These are phyloP conservation scores for Rhodotorula sp. DNA, from an alignment of 1,284 basidiomycete genomes.

Conservation along the genomic window DNA sequence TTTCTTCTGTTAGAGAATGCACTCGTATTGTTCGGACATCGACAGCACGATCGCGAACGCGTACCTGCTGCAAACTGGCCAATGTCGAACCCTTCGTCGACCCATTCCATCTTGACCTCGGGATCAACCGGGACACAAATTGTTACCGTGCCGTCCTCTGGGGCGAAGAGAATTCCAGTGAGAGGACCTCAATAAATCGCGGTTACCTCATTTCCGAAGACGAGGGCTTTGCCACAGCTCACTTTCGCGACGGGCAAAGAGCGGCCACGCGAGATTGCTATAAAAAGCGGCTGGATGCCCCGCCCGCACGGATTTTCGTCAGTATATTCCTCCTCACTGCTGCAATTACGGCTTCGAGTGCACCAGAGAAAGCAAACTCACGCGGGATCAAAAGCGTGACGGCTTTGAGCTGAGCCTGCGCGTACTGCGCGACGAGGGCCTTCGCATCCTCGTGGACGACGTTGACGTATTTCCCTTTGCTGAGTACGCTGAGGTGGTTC, in stretches of 20 bases:
- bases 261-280: slow-evolving; percentile 1
- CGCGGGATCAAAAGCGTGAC: slow-evolving; percentile 1
- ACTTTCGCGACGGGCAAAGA: slow-evolving; percentile 14
- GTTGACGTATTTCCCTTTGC: slow-evolving; percentile 1
- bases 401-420: background rate
- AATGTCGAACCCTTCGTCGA: slow-evolving; percentile 19
- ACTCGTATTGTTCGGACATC: too few relatives aligned
- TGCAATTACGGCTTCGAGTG: background rate
- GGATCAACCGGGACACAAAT: slow-evolving; percentile 1
- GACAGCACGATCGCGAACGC: too few relatives aligned
- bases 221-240: background rate
- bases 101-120: background rate
- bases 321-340: too few relatives aligned
- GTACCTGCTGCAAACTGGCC: slow-evolving; percentile 14
- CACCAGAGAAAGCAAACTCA: background rate
- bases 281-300: slow-evolving; percentile 2
- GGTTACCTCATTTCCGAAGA: background rate
- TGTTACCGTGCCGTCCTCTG: slow-evolving; percentile 1
- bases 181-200: too few relatives aligned
- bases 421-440: slow-evolving; percentile 1
- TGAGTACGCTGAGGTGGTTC: slow-evolving; percentile 1
- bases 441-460: slow-evolving; percentile 12
- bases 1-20: too few relatives aligned
- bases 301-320: too few relatives aligned
- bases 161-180: too few relatives aligned